Percentiles rank a stretch among this genome's conserved stretches.
Conservation (phyloP, 345 rosid species). For the Combretum micranthum region DNA sequence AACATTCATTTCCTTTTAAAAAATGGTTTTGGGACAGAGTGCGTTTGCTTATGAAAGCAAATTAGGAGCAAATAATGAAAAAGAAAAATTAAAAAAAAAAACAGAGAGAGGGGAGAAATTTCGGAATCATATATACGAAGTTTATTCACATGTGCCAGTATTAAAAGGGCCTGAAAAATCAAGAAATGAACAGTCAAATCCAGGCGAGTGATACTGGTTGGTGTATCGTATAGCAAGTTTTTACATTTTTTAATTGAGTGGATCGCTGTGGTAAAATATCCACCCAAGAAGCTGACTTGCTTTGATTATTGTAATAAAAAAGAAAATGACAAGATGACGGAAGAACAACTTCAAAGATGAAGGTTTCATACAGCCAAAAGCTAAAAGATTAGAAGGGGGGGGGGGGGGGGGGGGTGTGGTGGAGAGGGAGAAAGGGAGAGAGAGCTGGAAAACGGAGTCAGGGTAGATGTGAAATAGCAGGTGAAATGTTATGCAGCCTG, state of each 20-base stretch:
- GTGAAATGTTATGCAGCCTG: too few species aligned
- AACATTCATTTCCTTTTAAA: not conserved
- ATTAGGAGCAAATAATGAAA: too few species aligned
- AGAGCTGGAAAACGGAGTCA: too few species aligned
- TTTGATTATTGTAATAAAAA: not conserved
- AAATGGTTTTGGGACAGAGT: constrained; percentile 3
- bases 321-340: too few species aligned
- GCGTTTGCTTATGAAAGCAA: constrained; percentile 4
- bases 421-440: too few species aligned
- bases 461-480: too few species aligned
- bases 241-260: not conserved
- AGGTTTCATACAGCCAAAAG: too few species aligned
- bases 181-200: not conserved
- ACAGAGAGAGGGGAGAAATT: too few species aligned
- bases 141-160: not conserved
- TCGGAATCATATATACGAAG: not conserved
- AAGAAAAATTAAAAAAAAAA: not conserved
- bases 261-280: not conserved
- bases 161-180: constrained; percentile 5
- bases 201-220: constrained; percentile 7
- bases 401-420: too few species aligned
- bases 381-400: too few species aligned
- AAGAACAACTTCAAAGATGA: too few species aligned
- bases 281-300: constrained; percentile 4
- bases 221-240: not conserved